Evolutionary conservation across 768 basidiomycete species (phyloP).

Genomic region (Kwoniella europaea): DNA sequence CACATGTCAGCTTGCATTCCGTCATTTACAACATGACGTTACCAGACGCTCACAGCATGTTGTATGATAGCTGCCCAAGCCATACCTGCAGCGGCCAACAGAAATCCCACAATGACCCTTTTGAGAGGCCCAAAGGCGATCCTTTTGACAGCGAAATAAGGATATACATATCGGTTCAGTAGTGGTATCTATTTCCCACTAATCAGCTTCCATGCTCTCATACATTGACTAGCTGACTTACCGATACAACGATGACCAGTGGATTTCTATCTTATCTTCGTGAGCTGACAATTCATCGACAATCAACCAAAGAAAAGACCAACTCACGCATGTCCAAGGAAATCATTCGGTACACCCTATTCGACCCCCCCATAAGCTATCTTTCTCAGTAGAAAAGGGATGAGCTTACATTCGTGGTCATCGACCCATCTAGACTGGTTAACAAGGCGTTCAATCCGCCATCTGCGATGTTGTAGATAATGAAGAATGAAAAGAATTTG

Average conservation of each 20-base stretch:
- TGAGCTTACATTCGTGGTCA: conserved; percentile 39
- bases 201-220: conserved; percentile 4
- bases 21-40: no score
- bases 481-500: conserved; percentile 47
- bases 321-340: conserved; percentile 35
- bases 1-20: no score
- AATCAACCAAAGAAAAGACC: background rate
- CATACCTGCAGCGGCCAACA: conserved; percentile 26
- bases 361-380: background rate
- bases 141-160: conserved; percentile 6
- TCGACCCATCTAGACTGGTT: conserved; percentile 46
- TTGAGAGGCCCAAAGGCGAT: conserved; percentile 30
- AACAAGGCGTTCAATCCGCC: conserved; percentile 45
- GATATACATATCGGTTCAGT: conserved; percentile 28
- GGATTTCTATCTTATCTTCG: conserved; percentile 18
- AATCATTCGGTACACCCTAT: conserved; percentile 50
- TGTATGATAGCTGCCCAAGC: conserved; percentile 26
- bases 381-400: background rate
- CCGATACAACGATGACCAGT: conserved; percentile 23
- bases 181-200: conserved; percentile 20
- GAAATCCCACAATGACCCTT: conserved; percentile 25
- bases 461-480: conserved; percentile 48
- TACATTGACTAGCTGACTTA: background rate
- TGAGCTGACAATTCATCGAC: background rate
- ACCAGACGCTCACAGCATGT: conserved; percentile 14